Evolutionary conservation across 768 basidiomycete genomes (phyloP).

Genomic region (Boletus subcaerulescens): DNA sequence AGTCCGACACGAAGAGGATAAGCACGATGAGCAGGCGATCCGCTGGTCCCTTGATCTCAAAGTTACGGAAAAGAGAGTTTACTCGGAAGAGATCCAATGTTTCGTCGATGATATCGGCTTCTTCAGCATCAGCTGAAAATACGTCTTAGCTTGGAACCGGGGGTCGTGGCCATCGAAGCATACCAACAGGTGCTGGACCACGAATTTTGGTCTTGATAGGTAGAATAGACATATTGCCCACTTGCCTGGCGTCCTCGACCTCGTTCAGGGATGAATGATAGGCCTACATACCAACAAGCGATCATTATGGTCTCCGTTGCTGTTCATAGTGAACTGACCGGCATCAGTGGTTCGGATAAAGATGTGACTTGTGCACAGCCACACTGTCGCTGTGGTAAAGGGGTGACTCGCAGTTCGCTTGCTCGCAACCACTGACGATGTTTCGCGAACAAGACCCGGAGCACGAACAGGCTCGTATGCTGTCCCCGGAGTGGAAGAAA

Average conservation of each 20-base stretch:
- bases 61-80: slow-evolving; percentile 98
- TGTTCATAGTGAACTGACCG: slow-evolving; percentile 40
- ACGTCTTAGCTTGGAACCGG: slow-evolving; percentile 11
- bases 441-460: slow-evolving; percentile 26
- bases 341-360: slow-evolving; percentile 41
- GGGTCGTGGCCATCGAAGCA: slow-evolving; percentile 15
- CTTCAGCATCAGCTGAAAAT: slow-evolving; percentile 65
- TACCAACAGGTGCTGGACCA: slow-evolving; percentile 86
- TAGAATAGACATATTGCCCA: slow-evolving; percentile 87
- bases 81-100: slow-evolving; percentile 95
- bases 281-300: slow-evolving; percentile 51
- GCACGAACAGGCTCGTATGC: slow-evolving; percentile 43
- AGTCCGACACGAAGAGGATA: slow-evolving; percentile 97
- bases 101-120: slow-evolving; percentile 92
- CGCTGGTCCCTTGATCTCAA: slow-evolving; percentile 98
- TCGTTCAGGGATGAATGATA: slow-evolving; percentile 96
- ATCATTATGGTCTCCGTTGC: background rate
- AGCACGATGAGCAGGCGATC: slow-evolving; percentile 95
- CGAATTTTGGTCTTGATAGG: slow-evolving; percentile 91
- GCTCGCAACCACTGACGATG: slow-evolving; percentile 4
- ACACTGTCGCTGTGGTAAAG: background rate
- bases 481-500: slow-evolving; percentile 44
- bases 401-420: background rate
- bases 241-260: slow-evolving; percentile 70
- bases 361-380: slow-evolving; percentile 29